These are phyloP conservation scores for Herpetomonas samuelpessoai DNA, from an alignment of 208 protist species.

Conservation along the genomic window DNA sequence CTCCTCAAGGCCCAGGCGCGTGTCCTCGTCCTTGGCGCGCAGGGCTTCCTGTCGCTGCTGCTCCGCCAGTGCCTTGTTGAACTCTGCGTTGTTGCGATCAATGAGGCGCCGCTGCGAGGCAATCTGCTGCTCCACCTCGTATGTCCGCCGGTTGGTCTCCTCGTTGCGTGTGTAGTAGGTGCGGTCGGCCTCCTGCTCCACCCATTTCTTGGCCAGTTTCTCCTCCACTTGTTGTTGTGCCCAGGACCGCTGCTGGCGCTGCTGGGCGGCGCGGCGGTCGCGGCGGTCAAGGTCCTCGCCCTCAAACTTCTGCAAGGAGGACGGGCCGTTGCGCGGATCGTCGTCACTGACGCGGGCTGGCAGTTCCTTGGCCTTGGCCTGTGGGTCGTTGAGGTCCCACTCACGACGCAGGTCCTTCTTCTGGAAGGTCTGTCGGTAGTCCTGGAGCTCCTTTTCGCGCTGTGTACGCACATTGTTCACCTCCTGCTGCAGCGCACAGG, in stretches of 20 bases:
- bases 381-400: constrained; percentile 92
- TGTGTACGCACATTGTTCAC: constrained; percentile 73
- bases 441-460: constrained; percentile 76
- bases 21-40: constrained; percentile 75
- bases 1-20: constrained; percentile 80
- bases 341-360: constrained; percentile 86
- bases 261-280: constrained; percentile 67
- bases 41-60: constrained; percentile 82
- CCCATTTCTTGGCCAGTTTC: constrained; percentile 91
- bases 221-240: constrained; percentile 85
- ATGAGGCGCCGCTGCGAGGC: constrained; percentile 66
- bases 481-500: constrained; percentile 83
- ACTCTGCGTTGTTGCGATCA: constrained; percentile 70
- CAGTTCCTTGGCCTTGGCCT: constrained; percentile 72
- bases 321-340: constrained; percentile 83
- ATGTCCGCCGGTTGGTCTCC: constrained; percentile 79
- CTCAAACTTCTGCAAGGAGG: constrained; percentile 89
- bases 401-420: constrained; percentile 76
- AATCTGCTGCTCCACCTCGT: constrained; percentile 77
- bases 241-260: constrained; percentile 85
- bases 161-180: constrained; percentile 84
- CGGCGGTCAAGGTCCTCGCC: constrained; percentile 89
- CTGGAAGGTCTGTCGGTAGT: constrained; percentile 88
- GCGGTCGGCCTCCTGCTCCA: constrained; percentile 85
- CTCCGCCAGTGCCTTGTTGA: constrained; percentile 87